phyloP scores from a whole-genome alignment of 805 yeast genomes.

The Wickerhamiella spandovensis region DNA sequence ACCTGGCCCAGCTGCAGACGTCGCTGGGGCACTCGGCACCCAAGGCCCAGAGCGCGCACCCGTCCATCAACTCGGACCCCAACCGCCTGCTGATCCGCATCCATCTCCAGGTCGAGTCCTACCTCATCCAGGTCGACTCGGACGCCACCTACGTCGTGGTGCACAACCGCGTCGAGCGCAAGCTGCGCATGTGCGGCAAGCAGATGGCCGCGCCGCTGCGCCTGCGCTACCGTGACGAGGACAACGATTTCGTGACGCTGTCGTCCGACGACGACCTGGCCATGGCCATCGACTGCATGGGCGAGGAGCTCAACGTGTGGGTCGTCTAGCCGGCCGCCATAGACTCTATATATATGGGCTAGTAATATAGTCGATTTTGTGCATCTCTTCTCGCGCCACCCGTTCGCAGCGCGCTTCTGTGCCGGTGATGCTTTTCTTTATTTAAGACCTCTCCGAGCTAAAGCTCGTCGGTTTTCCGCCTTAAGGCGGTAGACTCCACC shows the following conservation, averaged over 20 bases:
- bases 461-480: too few species aligned
- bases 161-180: slow-evolving; percentile 43
- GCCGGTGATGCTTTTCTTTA: too few species aligned
- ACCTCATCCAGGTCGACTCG: slow-evolving; percentile 51
- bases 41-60: slow-evolving; percentile 1
- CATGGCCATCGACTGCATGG: slow-evolving; percentile 47
- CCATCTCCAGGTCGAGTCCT: slow-evolving; percentile 29
- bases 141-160: slow-evolving; percentile 39
- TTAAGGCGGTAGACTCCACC: too few species aligned
- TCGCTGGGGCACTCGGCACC: slow-evolving; percentile 1
- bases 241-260: slow-evolving; percentile 81
- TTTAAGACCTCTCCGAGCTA: too few species aligned
- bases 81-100: slow-evolving; percentile 24
- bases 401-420: too few species aligned
- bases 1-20: not conserved
- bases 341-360: not conserved
- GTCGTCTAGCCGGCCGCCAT: slow-evolving; percentile 1
- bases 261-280: slow-evolving; percentile 79
- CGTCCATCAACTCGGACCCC: slow-evolving; percentile 8
- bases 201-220: slow-evolving; percentile 31
- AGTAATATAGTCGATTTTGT: not conserved
- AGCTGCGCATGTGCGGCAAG: slow-evolving; percentile 41
- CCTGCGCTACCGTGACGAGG: slow-evolving; percentile 82
- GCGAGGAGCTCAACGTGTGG: slow-evolving; percentile 11
- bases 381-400: too few species aligned